Evolutionary conservation across 306 rosid genomes (phyloP), one percentile per base, ranked within the genome.

Genomic region (Prunus campanulata): DNA sequence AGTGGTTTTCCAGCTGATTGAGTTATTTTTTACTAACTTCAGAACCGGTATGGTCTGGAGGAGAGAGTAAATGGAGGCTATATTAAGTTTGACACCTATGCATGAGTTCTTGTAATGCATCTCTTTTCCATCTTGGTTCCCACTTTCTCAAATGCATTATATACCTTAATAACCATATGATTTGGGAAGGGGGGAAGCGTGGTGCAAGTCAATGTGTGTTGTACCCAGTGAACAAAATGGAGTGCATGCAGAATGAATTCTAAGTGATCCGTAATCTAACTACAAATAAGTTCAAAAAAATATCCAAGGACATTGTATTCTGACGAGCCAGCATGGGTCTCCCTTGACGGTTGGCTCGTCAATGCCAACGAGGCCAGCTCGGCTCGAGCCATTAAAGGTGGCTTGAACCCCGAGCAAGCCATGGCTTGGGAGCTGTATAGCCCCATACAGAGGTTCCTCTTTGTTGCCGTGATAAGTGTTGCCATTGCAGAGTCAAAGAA

Each of bases 391-490:
- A 70, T 91, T 11, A 79, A 83, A 2, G 93, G 91, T 5, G 84
- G 87, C 32, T 82, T 93, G 57, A 71, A 59, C 59, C 81, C 74
- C 7, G 88, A 83, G 2, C 75, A 81, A 57, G 92, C 96, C 51
- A 49, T 84, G 9, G 91, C 98, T 52, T 93, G 98, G 98, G 86
- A 93, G 80, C 80, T 93, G 18, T 91, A 91, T 50, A 81, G 77
- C 59, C 96, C 96, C 18, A 9, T 87, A 22, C 87, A 84, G 20
- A 82, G 98, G 74, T 85, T 93, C 71, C 98, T 93, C 42, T 27
- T 88, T 2, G 93, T 93, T 2, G 93, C 98, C 2, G 90, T 91
- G 48, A 87, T 93, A 5, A 93, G 89, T 0, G 92, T 78, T 6
- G 84, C 97, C 30, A 86, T 69, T 24, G 90, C 91, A 0, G 87